phyloP scores from a whole-genome alignment of 2,329 filamentous ascomycete genomes.

The Cladosporium sp. region DNA sequence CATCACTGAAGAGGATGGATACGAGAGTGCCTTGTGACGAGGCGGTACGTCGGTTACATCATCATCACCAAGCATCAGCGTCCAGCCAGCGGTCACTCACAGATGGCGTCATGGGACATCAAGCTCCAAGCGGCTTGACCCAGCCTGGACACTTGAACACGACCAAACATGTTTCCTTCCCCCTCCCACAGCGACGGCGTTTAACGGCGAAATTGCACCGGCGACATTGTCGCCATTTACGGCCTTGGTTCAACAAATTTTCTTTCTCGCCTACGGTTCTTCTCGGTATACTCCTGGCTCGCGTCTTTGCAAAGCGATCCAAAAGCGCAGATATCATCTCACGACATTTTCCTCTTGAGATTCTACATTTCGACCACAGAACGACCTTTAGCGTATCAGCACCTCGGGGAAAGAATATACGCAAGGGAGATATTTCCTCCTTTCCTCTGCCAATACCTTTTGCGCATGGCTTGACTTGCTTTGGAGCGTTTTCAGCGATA shows the following conservation, averaged over 20 bases:
- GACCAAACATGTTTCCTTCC: not conserved
- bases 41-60: not conserved
- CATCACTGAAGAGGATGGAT: slow-evolving; percentile 29
- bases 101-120: not conserved
- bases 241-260: not conserved
- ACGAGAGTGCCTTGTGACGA: slow-evolving; percentile 19
- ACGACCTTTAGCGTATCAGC: not conserved
- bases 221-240: not conserved
- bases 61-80: not conserved
- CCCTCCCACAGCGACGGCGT: slow-evolving; percentile 7
- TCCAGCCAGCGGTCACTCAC: not conserved
- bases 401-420: not conserved
- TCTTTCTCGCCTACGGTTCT: not conserved
- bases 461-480: not conserved
- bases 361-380: not conserved
- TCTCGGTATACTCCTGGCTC: not conserved
- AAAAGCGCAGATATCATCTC: slow-evolving; percentile 2
- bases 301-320: not conserved
- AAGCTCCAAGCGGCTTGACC: no score
- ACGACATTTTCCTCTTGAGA: not conserved
- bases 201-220: not conserved
- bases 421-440: not conserved
- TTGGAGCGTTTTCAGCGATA: not conserved
- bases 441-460: not conserved
- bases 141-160: not conserved